These are phyloP conservation scores for Pythium rishiriense DNA, from an alignment of 352 stramenopile species.

Conservation along the genomic window DNA sequence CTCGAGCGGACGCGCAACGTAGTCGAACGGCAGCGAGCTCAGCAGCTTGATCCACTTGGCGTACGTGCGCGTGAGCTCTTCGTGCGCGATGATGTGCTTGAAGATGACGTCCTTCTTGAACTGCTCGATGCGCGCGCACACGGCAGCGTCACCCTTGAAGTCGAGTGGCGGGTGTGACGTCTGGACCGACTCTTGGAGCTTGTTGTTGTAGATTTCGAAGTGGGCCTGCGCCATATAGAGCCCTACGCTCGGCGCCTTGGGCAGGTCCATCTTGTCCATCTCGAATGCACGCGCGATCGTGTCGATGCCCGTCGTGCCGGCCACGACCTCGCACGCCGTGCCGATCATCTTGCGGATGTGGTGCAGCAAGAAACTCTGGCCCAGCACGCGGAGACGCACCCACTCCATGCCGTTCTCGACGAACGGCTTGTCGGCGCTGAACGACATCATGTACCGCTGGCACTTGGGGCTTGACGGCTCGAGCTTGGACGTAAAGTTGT, in stretches of 20 bases:
- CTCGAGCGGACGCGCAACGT: constrained; percentile 51
- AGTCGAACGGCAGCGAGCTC: constrained; percentile 69
- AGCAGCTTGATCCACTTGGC: constrained; percentile 80
- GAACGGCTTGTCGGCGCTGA: constrained; percentile 75
- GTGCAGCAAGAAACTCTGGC: constrained; percentile 97
- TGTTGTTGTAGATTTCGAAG: constrained; percentile 87
- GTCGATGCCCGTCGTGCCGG: constrained; percentile 44
- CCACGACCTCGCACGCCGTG: constrained; percentile 72
- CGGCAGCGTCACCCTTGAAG: constrained; percentile 47
- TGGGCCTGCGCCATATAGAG: constrained; percentile 84
- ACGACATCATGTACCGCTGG: constrained; percentile 93
- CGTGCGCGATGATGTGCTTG: constrained; percentile 82
- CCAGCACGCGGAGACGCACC: constrained; percentile 93
- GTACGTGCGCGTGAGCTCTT: constrained; percentile 73
- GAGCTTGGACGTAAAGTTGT: constrained; percentile 97
- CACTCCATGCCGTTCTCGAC: constrained; percentile 93
- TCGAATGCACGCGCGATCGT: constrained; percentile 64
- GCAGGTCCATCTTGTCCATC: constrained; percentile 85
- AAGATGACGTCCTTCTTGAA: constrained; percentile 85
- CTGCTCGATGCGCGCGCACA: constrained; percentile 56
- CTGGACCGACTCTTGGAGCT: constrained; percentile 68
- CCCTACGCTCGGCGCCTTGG: constrained; percentile 84
- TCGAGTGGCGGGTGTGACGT: constrained; percentile 66
- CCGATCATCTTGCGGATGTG: constrained; percentile 99
- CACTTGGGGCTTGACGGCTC: constrained; percentile 79